phyloP scores from a whole-genome alignment of 129 eudicot genomes.

The Solidago caesia region DNA sequence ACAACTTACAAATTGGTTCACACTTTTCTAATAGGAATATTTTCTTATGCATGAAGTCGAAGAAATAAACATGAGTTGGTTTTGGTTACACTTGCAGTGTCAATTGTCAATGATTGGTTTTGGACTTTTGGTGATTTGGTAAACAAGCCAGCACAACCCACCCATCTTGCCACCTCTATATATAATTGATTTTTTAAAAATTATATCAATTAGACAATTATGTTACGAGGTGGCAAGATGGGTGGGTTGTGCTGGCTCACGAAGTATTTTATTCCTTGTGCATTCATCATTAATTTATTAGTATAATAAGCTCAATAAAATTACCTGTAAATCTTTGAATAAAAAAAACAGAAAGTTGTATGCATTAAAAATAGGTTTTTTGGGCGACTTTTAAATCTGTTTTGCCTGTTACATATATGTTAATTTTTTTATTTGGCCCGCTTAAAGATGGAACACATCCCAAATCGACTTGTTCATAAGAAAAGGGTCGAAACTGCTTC shows the following conservation, averaged over 20 bases:
- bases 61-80: background rate
- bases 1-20: background rate
- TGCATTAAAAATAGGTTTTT: background rate
- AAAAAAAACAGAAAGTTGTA: background rate
- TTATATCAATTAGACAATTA: background rate
- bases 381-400: background rate
- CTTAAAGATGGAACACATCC: background rate
- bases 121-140: background rate
- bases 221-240: background rate
- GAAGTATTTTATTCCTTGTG: background rate
- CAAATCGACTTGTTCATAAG: background rate
- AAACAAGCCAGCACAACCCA: background rate
- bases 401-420: background rate
- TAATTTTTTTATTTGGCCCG: too few relatives aligned
- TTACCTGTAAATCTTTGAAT: background rate
- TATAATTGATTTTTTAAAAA: background rate
- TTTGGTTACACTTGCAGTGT: background rate
- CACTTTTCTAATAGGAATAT: background rate
- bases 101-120: background rate
- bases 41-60: background rate
- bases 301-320: background rate
- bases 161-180: background rate
- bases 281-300: background rate
- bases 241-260: background rate
- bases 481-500: background rate